Base-by-base conservation (phyloP, 176 grass and related monocot species). In the Paspalum vaginatum region DNA sequence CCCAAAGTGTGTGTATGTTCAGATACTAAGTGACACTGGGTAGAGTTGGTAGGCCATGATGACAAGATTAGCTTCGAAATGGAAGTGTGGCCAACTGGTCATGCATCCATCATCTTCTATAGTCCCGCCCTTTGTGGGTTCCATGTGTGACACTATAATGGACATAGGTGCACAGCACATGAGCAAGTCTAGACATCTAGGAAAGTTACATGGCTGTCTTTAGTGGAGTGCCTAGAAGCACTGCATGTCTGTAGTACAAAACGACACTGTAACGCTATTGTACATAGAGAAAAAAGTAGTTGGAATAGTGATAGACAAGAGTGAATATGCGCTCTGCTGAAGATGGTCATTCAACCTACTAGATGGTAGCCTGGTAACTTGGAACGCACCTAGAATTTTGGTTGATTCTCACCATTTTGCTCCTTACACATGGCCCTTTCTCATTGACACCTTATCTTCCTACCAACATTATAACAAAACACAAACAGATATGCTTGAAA, bases 61-160 rank as follows among this genome's bases (percentile, higher is more conserved):
- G 7, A 21, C 0, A 53, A 52, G 69, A 53, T 72, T 72, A 50
- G 68, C 46, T 70, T 50, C 7, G 45, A 43, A 76, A 46, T 60
- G 16, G 49, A 52, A 12, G 25, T 20, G 9, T n/a, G 49, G 16
- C 16, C 16, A n/a, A n/a, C n/a, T n/a, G n/a, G n/a, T n/a, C n/a
- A n/a, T n/a, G n/a, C n/a, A n/a, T 12, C 49, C 48, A 72, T n/a
- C 48, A 27, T n/a, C 39, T 72, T 72, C 14, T 72, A 53, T 72
- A 54, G 9, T 9, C 5, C 9, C 2, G 17, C 6, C 11, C 6
- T 13, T 54, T 20, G 11, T 21, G 16, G 32, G 38, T 21, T 55
- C 32, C 70, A 39, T 55, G 27, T 72, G 16, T 68, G 11, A 73
- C 8, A 73, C 8, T 43, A 38, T 63, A 39, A n/a, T 66, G 17